These are phyloP conservation scores for Chlamydomonas sp. DNA, from an alignment of 139 green algal species.

Conservation along the genomic window DNA sequence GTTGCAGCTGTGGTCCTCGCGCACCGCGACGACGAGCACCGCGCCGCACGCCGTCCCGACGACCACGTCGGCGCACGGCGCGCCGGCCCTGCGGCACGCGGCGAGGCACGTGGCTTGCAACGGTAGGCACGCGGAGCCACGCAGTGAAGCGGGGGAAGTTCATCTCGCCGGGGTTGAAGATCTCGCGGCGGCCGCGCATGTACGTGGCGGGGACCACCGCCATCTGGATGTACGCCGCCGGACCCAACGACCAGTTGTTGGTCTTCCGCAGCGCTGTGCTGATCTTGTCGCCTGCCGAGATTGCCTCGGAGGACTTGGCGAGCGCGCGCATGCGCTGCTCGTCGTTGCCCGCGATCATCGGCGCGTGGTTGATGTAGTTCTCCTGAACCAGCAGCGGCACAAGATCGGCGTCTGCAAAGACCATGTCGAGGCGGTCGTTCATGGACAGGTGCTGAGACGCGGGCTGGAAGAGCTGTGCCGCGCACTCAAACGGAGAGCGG, in stretches of 20 bases:
- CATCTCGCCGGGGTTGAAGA: constrained; percentile 50
- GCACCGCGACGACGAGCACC: no score
- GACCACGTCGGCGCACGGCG: no score
- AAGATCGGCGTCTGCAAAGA: constrained; percentile 90
- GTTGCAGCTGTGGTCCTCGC: no score
- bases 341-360: constrained; percentile 33
- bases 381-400: constrained; percentile 75
- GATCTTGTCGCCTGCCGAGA: constrained; percentile 80
- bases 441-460: constrained; percentile 21
- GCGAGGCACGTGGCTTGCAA: no score
- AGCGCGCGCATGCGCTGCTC: constrained; percentile 55
- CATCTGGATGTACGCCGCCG: constrained; percentile 39
- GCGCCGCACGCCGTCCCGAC: no score
- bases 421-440: constrained; percentile 63
- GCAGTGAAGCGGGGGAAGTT: constrained; percentile 85
- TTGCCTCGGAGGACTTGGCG: constrained; percentile 75
- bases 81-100: no score
- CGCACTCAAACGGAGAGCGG: constrained; percentile 78
- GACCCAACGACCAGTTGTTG: constrained; percentile 70
- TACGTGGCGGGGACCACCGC: constrained; percentile 65
- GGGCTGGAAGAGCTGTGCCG: constrained; percentile 58
- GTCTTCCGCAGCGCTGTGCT: constrained; percentile 55
- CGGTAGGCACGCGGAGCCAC: no score
- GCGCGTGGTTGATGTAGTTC: constrained; percentile 94
- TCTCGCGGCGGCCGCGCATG: constrained; percentile 56